Base-by-base conservation (phyloP, 257 asterid genomes). In the Knoxia roxburghii region DNA sequence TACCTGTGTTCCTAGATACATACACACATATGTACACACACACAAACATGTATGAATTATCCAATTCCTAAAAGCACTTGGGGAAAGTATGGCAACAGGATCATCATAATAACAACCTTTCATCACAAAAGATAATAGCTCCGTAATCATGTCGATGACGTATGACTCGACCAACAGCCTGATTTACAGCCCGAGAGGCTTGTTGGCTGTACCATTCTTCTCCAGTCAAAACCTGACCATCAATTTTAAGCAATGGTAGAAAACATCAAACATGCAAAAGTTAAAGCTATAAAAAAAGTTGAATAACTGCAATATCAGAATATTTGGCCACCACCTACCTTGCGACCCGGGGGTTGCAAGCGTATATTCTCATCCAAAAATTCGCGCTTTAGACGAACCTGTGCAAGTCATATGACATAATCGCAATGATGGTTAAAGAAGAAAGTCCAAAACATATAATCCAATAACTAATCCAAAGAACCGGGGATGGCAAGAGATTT, bases 351-450 rank as follows among this genome's bases (percentile, higher is more conserved):
- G 68, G 61, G 78, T 74, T 73, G 81, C 20, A 80, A 84, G 72
- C 75, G 84, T 45, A 75, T 52, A 43, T 83, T 91, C 77, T 77
- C 88, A 83, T 93, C 99, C 93, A 93, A 77, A 85, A 72, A 94
- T 68, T 94, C 99, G n/a, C 99, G 99, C 74, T 94, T 94, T 75
- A 94, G 86, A 70, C 99, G 96, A 76, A 94, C 90, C 99, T 94
- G 89, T 67, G 67, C 29, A 55, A 68, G 78, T 65, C 79, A 76
- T 56, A 61, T 41, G 57, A 67, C 45, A 6, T 61, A 18, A 58
- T 3, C 6, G 46, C 12, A 6, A 29, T 56, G 39, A 56, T 37
- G 6, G 9, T 9, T 9, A 37, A 37, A 37, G 4, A 37, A 37
- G 9, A 3, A 37, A 37, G 9, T n/a, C n/a, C n/a, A n/a, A n/a